Base-by-base conservation (phyloP, 2,329 filamentous ascomycete species). In the Cladosporium oxysporum region DNA sequence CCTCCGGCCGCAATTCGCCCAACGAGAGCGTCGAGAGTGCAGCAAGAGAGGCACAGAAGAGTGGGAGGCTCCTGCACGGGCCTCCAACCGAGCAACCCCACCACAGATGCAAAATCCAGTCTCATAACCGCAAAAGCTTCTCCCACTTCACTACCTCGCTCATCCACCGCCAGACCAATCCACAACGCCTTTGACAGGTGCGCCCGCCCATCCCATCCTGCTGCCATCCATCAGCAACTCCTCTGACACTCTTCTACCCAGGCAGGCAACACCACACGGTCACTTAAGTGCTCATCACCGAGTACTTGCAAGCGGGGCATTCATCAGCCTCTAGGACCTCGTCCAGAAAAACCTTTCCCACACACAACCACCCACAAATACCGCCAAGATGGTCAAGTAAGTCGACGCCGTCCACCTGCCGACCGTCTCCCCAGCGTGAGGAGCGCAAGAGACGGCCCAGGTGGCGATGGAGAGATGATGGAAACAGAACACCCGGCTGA, bases 341-440 rank as follows among this genome's bases (percentile, higher is more conserved):
- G 50, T 50, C 50, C 63, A 35, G 55, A 68, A 66, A 74, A 73
- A 68, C 68, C 64, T 71, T 70, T 71, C 69, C 65, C 64, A 50
- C 67, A 58, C 44, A 47, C 35, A 60, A 66, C 50, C 70, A 69
- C 66, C 66, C 68, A 44, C 64, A 69, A 90, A 88, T 81, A 91
- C 93, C 91, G 92, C 85, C 90, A 97, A 93, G 83, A 99, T 99
- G 95, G 95, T 99, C 83, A 97, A 98, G 93, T 97, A 91, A 91
- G 93, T 94, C 65, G 55, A 62, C 65, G 66, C 60, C 53, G 10
- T 11, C 18, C 14, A 6, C 31, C 50, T 28, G 61, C 18, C 21
- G 35, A 26, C 21, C 33, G 7, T 21, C 49, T 47, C 50, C 18
- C 26, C 50, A 28, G 61, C 61, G 49, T 14, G 31, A 63, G 28